Evolutionary conservation across 257 asterid genomes (phyloP).

Genomic region (Capsicum chinense): DNA sequence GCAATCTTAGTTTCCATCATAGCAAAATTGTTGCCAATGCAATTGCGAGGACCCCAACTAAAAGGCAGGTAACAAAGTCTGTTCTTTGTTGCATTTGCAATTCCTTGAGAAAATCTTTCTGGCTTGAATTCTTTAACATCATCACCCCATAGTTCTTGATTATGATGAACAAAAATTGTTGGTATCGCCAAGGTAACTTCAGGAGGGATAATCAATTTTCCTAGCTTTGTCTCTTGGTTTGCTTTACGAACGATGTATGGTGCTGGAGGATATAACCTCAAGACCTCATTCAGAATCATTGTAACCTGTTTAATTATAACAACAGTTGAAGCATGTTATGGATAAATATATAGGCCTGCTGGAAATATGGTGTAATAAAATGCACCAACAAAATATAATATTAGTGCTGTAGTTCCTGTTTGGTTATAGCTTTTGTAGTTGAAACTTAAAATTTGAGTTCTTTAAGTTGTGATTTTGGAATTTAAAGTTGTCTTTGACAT

Average conservation of each 20-base stretch:
- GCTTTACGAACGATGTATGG: slow-evolving; percentile 36
- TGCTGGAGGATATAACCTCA: slow-evolving; percentile 59
- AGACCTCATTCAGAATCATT: slow-evolving; percentile 57
- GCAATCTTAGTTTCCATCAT: slow-evolving; percentile 55
- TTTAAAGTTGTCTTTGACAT: no score
- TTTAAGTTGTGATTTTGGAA: no score
- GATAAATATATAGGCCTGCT: neutral
- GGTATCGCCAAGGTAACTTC: slow-evolving; percentile 49
- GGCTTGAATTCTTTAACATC: slow-evolving; percentile 60
- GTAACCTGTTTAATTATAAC: slow-evolving; percentile 38
- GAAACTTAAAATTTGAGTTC: no score
- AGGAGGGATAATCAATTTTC: slow-evolving; percentile 47
- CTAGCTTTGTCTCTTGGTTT: slow-evolving; percentile 49
- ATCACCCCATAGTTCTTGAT: slow-evolving; percentile 50
- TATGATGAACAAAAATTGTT: slow-evolving; percentile 47
- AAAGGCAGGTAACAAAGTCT: slow-evolving; percentile 48
- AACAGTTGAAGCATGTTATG: neutral
- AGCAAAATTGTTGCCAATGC: slow-evolving; percentile 58
- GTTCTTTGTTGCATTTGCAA: slow-evolving; percentile 52
- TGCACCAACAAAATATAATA: no score
- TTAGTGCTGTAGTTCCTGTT: no score
- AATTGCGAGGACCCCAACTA: slow-evolving; percentile 55
- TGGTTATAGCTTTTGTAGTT: no score
- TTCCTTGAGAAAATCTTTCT: slow-evolving; percentile 52
- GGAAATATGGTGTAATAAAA: no score